Evolutionary conservation across 73 alveolate genomes (phyloP).

Genomic region (Paramecium pentaurelia): DNA sequence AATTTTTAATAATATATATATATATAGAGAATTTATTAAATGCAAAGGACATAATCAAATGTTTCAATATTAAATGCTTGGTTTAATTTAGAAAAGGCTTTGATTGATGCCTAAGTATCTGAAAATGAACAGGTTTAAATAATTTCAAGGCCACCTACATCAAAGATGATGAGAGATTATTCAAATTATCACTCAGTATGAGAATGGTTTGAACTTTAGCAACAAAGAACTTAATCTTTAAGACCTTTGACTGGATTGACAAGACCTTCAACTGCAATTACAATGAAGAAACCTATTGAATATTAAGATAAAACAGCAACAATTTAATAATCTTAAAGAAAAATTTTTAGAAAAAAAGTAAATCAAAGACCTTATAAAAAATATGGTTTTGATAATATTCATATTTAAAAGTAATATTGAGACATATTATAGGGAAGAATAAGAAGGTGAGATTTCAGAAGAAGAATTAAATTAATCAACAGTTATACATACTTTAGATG

Average conservation of each 20-base stretch:
- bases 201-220: neutral
- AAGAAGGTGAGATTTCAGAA: neutral
- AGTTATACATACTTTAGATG: neutral
- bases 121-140: neutral
- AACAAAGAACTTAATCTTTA: neutral
- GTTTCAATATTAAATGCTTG: conserved; percentile 19
- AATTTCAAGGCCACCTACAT: conserved; percentile 6
- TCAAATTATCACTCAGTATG: conserved; percentile 20
- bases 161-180: conserved; percentile 23
- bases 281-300: neutral
- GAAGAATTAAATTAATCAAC: neutral
- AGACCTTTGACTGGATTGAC: conserved; percentile 35
- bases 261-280: neutral
- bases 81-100: conserved; percentile 28
- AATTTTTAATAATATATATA: neutral
- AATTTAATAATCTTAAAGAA: neutral
- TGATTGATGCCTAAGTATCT: neutral
- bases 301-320: neutral
- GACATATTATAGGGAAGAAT: neutral
- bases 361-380: neutral
- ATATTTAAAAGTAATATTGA: neutral
- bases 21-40: neutral
- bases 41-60: neutral
- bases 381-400: conserved; percentile 34
- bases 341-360: neutral